Evolutionary conservation across 2,329 filamentous ascomycete species (phyloP), one percentile per base, ranked within the genome.

Genomic region (Pleurostoma richardsiae): DNA sequence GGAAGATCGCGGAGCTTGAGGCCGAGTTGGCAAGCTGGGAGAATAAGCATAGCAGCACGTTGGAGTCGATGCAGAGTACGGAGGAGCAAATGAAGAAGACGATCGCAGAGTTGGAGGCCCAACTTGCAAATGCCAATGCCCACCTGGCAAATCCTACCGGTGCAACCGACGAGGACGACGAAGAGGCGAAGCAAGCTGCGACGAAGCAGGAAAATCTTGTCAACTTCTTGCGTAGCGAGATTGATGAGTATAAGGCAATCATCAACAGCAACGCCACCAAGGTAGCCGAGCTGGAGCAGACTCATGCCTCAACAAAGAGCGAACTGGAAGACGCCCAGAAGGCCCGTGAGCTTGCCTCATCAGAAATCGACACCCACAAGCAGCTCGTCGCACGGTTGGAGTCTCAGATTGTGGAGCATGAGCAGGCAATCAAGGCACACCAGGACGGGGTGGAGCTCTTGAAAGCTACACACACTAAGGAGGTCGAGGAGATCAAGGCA

Each of bases 221-320:
- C 31, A 69, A 73, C 33, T 73, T 73, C 40, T 68, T 96, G 39
- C 86, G 87, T 52, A 76, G 69, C 49, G 85, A 95, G 61, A 85
- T 96, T 45, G 83, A 91, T 44, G 83, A 90, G 60, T 90, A 95
- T 68, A 91, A 88, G 68, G 70, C 77, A 4, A 80, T 87, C 36
- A 85, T 95, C 56, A 77, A 79, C 52, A 76, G 72, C 54, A 88
- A 91, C 56, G 73, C 82, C 10, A 62, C 77, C 38, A 88, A 84
- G 56, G 83, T 96, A 30, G 75, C 82, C 3, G 80, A 87, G 53
- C 74, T 96, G 10, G 90, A 96, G 64, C 70, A 83, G 52, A 80
- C 85, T 4, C 86, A 95, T 60, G 65, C 77, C 30, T 75, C 77
- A 29, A 79, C 86, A 43, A 80, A 82, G 57, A 68, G 77, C 41